Percentiles rank a stretch among this genome's conserved stretches.
Conservation (phyloP, 345 rosid species). For the Dipteronia dyeriana region DNA sequence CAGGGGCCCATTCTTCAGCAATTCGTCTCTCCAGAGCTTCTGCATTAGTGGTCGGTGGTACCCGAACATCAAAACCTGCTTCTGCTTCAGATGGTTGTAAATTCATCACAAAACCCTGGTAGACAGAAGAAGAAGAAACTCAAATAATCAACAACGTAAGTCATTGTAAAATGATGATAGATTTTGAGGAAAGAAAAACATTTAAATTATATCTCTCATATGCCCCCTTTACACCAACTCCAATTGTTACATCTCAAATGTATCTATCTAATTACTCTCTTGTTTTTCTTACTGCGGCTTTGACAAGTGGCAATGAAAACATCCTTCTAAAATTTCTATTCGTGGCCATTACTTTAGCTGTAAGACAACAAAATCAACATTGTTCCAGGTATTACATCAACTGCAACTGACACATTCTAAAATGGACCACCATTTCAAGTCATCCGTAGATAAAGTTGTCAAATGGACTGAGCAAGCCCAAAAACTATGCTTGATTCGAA, state of each 20-base stretch:
- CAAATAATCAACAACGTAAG: neutral
- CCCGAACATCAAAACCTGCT: constrained; percentile 91
- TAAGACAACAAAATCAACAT: neutral
- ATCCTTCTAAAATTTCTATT: too few relatives aligned
- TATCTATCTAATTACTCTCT: neutral
- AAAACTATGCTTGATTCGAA: too few relatives aligned
- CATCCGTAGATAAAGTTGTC: too few relatives aligned
- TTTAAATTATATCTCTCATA: neutral
- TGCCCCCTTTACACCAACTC: neutral
- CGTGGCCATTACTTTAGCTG: neutral
- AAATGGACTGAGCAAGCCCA: too few relatives aligned
- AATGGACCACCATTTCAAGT: neutral
- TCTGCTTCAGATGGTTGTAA: constrained; percentile 97
- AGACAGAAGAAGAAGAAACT: constrained; percentile 24
- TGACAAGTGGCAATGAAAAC: too few relatives aligned
- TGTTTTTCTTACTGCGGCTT: too few relatives aligned
- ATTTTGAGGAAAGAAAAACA: too few relatives aligned
- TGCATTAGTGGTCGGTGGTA: constrained; percentile 76
- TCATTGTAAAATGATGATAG: neutral
- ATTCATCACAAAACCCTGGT: constrained; percentile 93
- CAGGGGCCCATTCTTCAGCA: constrained; percentile 97
- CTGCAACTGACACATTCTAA: neutral
- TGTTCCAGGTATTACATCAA: neutral
- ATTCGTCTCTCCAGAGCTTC: constrained; percentile 77
- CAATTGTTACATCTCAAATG: neutral